These are phyloP conservation scores for Glycine tomentella DNA, from an alignment of 306 rosid species.

Conservation along the genomic window DNA sequence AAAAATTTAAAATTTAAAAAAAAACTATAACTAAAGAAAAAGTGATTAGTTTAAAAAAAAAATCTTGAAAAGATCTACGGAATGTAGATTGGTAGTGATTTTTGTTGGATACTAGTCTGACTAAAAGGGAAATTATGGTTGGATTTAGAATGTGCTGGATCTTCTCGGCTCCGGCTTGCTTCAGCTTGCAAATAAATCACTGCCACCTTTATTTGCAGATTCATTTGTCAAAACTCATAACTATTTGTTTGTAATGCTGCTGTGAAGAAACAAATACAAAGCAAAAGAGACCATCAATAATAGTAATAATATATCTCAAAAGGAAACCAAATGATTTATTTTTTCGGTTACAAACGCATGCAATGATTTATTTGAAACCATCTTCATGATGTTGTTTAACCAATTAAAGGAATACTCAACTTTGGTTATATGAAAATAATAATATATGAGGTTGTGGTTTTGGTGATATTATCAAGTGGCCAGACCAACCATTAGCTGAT, in stretches of 20 bases:
- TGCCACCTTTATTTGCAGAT: background rate
- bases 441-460: background rate
- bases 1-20: background rate
- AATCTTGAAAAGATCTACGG: background rate
- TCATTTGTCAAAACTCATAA: background rate
- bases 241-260: background rate
- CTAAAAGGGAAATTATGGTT: slow-evolving; percentile 9
- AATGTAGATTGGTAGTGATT: background rate
- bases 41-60: background rate
- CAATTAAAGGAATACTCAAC: slow-evolving; percentile 18
- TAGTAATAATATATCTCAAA: slow-evolving; percentile 6
- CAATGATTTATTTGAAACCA: slow-evolving; percentile 1
- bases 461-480: background rate
- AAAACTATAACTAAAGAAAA: background rate
- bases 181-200: slow-evolving; percentile 16
- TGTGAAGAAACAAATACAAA: background rate
- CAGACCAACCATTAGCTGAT: slow-evolving; percentile 27
- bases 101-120: background rate
- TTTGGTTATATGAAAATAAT: slow-evolving; percentile 1
- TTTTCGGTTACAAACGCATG: background rate
- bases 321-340: background rate
- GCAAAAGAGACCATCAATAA: background rate
- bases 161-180: background rate
- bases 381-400: slow-evolving; percentile 20
- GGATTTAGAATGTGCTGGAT: slow-evolving; percentile 35